phyloP scores from a whole-genome alignment of 148 eudicot species.

The Drosera capensis region DNA sequence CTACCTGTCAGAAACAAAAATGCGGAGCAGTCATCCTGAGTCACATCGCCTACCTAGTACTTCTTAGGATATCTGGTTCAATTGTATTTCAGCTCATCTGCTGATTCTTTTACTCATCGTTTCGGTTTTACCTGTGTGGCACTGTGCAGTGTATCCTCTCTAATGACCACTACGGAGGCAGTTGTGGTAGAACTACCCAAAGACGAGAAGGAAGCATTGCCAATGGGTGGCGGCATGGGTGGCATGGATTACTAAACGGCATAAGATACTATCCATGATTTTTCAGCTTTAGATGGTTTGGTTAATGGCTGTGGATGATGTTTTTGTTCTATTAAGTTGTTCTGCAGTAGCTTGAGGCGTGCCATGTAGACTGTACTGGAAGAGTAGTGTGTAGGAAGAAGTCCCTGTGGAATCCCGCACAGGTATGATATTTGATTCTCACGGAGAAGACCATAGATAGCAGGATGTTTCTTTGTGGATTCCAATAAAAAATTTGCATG shows the following conservation, averaged over 20 bases:
- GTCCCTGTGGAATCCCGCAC: neutral
- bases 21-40: too few species aligned
- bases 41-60: too few species aligned
- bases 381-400: neutral
- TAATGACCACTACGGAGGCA: constrained; percentile 88
- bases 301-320: neutral
- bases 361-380: neutral
- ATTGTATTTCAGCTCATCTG: too few species aligned
- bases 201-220: constrained; percentile 34
- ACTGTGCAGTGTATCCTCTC: constrained; percentile 44
- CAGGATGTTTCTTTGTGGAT: neutral
- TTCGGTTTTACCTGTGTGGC: neutral
- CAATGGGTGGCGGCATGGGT: constrained; percentile 51
- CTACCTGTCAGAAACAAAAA: too few species aligned
- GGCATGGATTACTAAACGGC: constrained; percentile 28
- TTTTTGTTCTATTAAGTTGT: neutral
- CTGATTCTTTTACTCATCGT: neutral
- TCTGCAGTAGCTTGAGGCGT: neutral
- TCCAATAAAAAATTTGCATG: too few species aligned
- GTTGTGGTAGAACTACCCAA: constrained; percentile 58
- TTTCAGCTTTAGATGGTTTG: neutral
- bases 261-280: neutral
- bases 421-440: neutral
- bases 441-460: neutral
- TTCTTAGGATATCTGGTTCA: too few species aligned